Evolutionary conservation across 345 rosid genomes (phyloP).

Genomic region (Anastatica hierochuntica): DNA sequence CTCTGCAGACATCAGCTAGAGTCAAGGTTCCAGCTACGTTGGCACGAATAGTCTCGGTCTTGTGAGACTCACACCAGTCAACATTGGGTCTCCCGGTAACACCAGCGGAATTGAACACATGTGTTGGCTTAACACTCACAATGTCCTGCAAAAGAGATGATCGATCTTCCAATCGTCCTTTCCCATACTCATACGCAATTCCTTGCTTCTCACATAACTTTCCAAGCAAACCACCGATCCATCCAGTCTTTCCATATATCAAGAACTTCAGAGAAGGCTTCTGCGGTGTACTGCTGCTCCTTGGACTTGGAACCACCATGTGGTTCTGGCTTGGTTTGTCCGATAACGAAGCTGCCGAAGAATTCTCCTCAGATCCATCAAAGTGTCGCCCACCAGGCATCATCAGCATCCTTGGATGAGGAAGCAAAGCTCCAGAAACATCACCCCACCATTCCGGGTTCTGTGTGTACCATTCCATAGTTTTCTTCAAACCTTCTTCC

Average conservation of each 20-base stretch:
- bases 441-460: slow-evolving; percentile 98
- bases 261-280: slow-evolving; percentile 51
- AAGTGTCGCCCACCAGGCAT: slow-evolving; percentile 89
- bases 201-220: slow-evolving; percentile 65
- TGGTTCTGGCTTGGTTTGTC: slow-evolving; percentile 35
- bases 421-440: slow-evolving; percentile 85
- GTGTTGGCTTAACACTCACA: slow-evolving; percentile 50
- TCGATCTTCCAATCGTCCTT: slow-evolving; percentile 62
- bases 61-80: slow-evolving; percentile 78
- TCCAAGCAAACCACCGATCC: slow-evolving; percentile 73
- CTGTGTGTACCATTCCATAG: slow-evolving; percentile 73
- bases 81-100: slow-evolving; percentile 76
- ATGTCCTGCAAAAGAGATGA: slow-evolving; percentile 50
- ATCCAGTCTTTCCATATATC: slow-evolving; percentile 70
- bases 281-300: slow-evolving; percentile 23
- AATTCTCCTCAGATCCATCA: slow-evolving; percentile 55
- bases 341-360: slow-evolving; percentile 25
- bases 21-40: slow-evolving; percentile 71
- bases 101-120: slow-evolving; percentile 77
- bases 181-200: slow-evolving; percentile 56
- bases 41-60: slow-evolving; percentile 58
- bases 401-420: slow-evolving; percentile 89
- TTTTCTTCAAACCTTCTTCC: slow-evolving; percentile 83
- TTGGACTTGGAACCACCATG: slow-evolving; percentile 58
- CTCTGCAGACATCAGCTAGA: slow-evolving; percentile 71